Percentiles rank a stretch among this genome's conserved stretches.
Evolutionary conservation across 345 rosid genomes (phyloP).

Genomic region (Rhizophora mangle): DNA sequence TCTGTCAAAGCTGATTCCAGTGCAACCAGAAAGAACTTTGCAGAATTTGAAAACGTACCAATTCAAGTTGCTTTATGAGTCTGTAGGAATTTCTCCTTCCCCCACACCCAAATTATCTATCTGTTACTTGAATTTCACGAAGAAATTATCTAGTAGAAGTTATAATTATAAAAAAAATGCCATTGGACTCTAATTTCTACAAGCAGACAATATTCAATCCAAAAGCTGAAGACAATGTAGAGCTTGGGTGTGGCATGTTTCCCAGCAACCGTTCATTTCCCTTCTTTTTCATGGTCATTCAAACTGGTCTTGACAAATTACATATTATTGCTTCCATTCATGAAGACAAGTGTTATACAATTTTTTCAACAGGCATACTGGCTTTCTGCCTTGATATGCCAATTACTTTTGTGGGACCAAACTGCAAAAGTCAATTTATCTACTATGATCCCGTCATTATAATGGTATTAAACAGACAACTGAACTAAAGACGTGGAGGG

Average conservation of each 20-base stretch:
- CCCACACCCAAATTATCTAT: neutral
- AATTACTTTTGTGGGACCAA: neutral
- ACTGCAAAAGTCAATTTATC: no score
- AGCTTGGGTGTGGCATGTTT: neutral
- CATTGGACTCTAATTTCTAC: no score
- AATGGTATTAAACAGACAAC: no score
- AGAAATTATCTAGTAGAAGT: neutral
- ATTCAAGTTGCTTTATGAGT: neutral
- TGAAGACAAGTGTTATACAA: neutral
- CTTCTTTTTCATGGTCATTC: neutral
- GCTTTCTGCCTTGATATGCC: neutral
- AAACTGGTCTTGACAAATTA: neutral
- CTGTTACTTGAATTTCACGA: neutral
- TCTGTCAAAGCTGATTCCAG: neutral
- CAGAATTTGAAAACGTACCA: neutral
- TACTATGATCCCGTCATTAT: no score
- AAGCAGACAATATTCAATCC: no score
- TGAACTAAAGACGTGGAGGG: neutral
- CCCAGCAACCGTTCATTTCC: neutral
- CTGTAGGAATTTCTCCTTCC: neutral
- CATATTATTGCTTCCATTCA: neutral
- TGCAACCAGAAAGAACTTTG: neutral
- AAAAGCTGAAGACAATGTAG: no score
- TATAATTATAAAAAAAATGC: no score
- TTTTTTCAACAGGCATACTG: neutral